phyloP scores from a whole-genome alignment of 2,329 filamentous ascomycete species.

The Neonectria faginata region DNA sequence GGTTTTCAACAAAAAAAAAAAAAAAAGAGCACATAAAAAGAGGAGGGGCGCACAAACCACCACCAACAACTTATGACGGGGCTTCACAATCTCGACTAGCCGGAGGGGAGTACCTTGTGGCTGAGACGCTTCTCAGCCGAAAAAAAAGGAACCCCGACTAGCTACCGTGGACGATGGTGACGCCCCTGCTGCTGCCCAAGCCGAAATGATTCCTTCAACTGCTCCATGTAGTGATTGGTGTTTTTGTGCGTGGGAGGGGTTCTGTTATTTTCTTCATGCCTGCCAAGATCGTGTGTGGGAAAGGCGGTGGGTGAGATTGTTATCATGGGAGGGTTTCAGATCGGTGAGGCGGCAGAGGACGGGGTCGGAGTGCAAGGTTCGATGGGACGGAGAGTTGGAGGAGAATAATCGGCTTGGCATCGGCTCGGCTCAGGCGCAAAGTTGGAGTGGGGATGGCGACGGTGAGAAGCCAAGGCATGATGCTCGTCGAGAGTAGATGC shows the following conservation, averaged over 20 bases:
- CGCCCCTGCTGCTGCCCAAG: conserved; percentile 25
- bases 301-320: conserved; percentile 25
- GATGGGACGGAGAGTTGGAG: conserved; percentile 32
- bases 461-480: conserved; percentile 20
- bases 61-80: conserved; percentile 27
- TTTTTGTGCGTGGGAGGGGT: conserved; percentile 11
- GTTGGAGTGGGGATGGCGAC: conserved; percentile 30
- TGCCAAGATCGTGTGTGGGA: conserved; percentile 16
- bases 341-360: conserved; percentile 26
- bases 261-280: conserved; percentile 22
- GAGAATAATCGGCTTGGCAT: conserved; percentile 32
- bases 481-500: conserved; percentile 29
- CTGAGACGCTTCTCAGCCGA: background rate
- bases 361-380: conserved; percentile 31
- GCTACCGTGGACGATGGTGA: conserved; percentile 12
- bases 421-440: conserved; percentile 33
- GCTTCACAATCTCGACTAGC: conserved; percentile 20
- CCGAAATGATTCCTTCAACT: conserved; percentile 33
- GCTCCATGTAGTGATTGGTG: conserved; percentile 29
- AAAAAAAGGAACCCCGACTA: background rate
- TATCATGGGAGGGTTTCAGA: conserved; percentile 27
- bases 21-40: conserved; percentile 44
- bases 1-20: conserved; percentile 35
- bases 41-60: conserved; percentile 28
- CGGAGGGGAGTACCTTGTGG: background rate